Evolutionary conservation across 257 asterid genomes (phyloP), one percentile per base, ranked within the genome.

Genomic region (Coffea canephora): DNA sequence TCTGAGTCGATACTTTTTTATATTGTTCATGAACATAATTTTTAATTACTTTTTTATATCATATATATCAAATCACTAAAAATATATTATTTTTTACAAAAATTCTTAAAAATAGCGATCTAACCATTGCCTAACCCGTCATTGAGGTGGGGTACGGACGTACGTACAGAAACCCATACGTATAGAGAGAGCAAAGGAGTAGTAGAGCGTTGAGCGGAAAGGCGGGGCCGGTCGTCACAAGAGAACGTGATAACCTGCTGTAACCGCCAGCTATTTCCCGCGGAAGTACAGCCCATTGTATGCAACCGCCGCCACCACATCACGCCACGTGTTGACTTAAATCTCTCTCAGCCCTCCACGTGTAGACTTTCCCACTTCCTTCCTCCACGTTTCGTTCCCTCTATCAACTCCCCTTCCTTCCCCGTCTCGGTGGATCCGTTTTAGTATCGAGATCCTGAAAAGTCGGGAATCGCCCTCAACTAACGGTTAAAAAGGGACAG

Each of bases 251-350:
- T 18, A 31, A 31, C 68, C 78, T 64, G 57, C 71, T 71, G 71
- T 73, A 71, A 83, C 82, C 71, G 81, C 83, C 81, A 84, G 69
- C 81, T 78, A 77, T 18, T 74, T 81, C 71, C 74, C 71, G 75
- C 75, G 78, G 82, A 66, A 71, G 25, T 76, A 74, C 73, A 77
- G 78, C 87, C 77, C 78, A 74, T 68, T 23, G 79, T 84, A 66
- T 55, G 11, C 64, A 71, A 64, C 83, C 43, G 73, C 76, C 76
- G 46, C 25, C 76, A 57, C 34, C 69, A 19, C 49, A 1, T 8
- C 15, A 0, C 15, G 76, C 79, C 76, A 76, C 82, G 86, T 76
- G 59, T 76, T 10, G 3, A 10, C 0, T 0, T 19, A 3, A 13
- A 23, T 41, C 48, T 49, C 21, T 19, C 52, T 34, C 48, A 61